A percentile compares a stretch with the other conserved stretches of the same genome.
Evolutionary conservation across 305 asterid species (phyloP).

Genomic region (Caryopteris hybrid): DNA sequence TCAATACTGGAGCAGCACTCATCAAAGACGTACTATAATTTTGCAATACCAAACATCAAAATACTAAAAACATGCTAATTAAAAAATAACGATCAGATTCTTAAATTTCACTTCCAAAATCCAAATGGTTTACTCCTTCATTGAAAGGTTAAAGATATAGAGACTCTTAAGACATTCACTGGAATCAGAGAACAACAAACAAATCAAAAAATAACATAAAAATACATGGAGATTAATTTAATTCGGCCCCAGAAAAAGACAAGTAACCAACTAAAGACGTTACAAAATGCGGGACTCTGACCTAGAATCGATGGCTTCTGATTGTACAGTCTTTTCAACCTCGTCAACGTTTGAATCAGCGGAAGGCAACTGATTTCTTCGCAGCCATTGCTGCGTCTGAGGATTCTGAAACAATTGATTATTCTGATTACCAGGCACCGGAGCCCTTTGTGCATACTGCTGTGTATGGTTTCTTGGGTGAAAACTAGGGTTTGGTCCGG

Average conservation of each 20-base stretch:
- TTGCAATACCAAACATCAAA: neutral
- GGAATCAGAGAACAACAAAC: too few species aligned
- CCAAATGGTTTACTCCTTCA: neutral
- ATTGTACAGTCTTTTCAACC: constrained; percentile 83
- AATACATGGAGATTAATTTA: neutral
- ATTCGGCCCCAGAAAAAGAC: neutral
- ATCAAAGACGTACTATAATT: neutral
- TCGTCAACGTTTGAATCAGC: constrained; percentile 55
- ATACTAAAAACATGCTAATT: neutral
- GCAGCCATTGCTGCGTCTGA: constrained; percentile 82
- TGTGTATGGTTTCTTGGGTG: constrained; percentile 54
- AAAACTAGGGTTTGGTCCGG: constrained; percentile 46
- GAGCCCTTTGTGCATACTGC: constrained; percentile 61
- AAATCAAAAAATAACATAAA: neutral
- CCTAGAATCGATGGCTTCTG: constrained; percentile 82
- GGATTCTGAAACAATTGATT: constrained; percentile 43
- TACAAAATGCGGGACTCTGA: constrained; percentile 1
- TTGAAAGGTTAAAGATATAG: neutral
- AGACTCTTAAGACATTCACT: too few species aligned
- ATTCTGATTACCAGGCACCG: constrained; percentile 36
- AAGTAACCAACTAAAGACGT: neutral
- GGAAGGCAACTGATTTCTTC: constrained; percentile 51
- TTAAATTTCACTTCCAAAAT: neutral
- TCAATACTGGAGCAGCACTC: constrained; percentile 10
- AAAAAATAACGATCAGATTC: neutral